A percentile compares a stretch with the other conserved stretches of the same genome.
These are phyloP conservation scores for Amaranthus cruentus DNA, from an alignment of 148 eudicot species.

Conservation along the genomic window DNA sequence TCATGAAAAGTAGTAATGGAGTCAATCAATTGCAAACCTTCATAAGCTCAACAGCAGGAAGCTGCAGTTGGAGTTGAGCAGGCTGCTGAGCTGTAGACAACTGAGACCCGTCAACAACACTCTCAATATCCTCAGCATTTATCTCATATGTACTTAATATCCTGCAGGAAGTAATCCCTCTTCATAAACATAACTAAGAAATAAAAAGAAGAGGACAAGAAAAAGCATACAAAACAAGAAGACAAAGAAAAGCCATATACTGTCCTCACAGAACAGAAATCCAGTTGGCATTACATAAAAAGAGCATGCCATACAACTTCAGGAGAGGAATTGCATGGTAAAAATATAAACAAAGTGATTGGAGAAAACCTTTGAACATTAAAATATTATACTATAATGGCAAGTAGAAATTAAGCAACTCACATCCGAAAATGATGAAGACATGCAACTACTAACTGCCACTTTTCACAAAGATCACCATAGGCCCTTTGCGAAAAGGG, in stretches of 20 bases:
- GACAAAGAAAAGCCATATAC: conserved; percentile 1
- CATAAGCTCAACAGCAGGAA: conserved; percentile 83
- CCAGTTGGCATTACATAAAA: neutral
- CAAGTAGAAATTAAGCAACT: conserved; percentile 22
- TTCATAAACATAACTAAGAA: neutral
- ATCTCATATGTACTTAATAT: conserved; percentile 71
- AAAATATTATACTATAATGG: neutral
- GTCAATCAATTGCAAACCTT: conserved; percentile 44
- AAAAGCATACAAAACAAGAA: neutral
- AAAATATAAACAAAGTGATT: neutral
- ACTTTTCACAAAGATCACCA: conserved; percentile 84
- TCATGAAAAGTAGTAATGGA: neutral
- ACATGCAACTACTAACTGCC: conserved; percentile 92
- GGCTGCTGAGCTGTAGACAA: conserved; percentile 50
- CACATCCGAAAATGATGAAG: conserved; percentile 89
- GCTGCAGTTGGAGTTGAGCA: conserved; percentile 72
- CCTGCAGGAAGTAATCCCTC: conserved; percentile 42
- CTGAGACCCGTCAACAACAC: conserved; percentile 52
- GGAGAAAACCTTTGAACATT: neutral
- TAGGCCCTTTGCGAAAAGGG: conserved; percentile 97
- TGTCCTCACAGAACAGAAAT: neutral
- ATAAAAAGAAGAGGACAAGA: neutral
- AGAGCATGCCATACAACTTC: neutral
- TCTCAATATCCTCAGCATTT: conserved; percentile 71
- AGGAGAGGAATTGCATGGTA: neutral